Evolutionary conservation across 352 stramenopile genomes (phyloP).

Genomic region (Paralagenidium karlingii): DNA sequence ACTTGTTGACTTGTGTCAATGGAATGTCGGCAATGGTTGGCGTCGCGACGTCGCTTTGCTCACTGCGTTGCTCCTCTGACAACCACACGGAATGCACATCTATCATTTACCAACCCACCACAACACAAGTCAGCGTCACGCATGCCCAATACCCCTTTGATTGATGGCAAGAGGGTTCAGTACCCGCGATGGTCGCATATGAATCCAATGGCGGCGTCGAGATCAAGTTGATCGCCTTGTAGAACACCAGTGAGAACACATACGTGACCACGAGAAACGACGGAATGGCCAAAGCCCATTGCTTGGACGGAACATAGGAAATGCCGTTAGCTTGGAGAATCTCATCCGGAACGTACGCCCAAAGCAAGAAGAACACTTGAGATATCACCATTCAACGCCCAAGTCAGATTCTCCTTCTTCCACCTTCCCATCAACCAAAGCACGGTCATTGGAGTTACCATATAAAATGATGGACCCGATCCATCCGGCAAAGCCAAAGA

Average conservation of each 20-base stretch:
- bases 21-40: slow-evolving; percentile 67
- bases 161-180: neutral
- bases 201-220: slow-evolving; percentile 52
- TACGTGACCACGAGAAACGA: slow-evolving; percentile 73
- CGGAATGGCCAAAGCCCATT: slow-evolving; percentile 82
- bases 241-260: slow-evolving; percentile 69
- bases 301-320: slow-evolving; percentile 84
- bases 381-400: neutral
- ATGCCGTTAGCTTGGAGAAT: slow-evolving; percentile 68
- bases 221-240: slow-evolving; percentile 76
- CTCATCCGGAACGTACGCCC: slow-evolving; percentile 76
- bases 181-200: slow-evolving; percentile 65
- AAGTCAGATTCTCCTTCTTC: neutral
- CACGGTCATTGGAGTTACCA: slow-evolving; percentile 16
- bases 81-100: slow-evolving; percentile 58
- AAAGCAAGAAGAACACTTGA: slow-evolving; percentile 75
- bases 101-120: neutral
- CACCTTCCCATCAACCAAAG: slow-evolving; percentile 1
- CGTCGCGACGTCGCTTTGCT: slow-evolving; percentile 39
- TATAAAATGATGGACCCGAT: slow-evolving; percentile 67
- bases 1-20: too few species aligned
- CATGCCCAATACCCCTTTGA: too few species aligned
- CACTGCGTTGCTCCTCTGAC: slow-evolving; percentile 14
- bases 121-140: too few species aligned
- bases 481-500: slow-evolving; percentile 81